Base-by-base conservation (phyloP, 1,139 yeast species). In the Suzukiozyma palmioleophila region DNA sequence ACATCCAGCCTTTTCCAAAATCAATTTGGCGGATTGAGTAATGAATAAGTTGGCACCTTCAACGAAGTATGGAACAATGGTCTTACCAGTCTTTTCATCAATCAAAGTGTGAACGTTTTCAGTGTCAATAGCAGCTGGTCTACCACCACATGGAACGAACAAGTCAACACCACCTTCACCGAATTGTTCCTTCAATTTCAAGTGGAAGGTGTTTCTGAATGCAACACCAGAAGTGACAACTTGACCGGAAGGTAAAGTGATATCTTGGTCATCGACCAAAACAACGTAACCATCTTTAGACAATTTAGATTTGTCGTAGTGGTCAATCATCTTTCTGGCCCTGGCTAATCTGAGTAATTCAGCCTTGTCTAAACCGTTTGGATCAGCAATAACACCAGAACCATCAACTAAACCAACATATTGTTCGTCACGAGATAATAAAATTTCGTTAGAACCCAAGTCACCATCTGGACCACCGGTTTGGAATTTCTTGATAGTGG, bases 391-490 rank as follows among this genome's bases (percentile, higher is more conserved):
- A 18, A 89, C 96, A 61, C 98, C 98, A 8, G 95, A 84, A 18
- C 98, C 98, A 64, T 92, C 98, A 41, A 92, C 94, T 40, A 92
- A 67, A 43, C 89, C 96, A 49, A 89, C 84, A 58, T 92, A 92
- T 41, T 70, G 75, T 66, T 92, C 98, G 42, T 81, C 76, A 41
- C 82, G 67, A 3, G 97, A 87, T 46, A 90, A 75, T 51, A 87
- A 72, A 54, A 92, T 92, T 68, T 92, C 98, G 61, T 90, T 90
- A 37, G 96, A 86, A 29, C 98, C 98, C 55, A 92, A 75, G 64
- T 92, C 98, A 56, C 98, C 98, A 66, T 92, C 97, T 46, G 98
- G 98, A 35, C 98, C 98, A 66, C 97, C 98, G 42, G 97, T 92
- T 70, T 92, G 98, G 58, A 92, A 72, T 66, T 92, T 92, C 54